phyloP scores from a whole-genome alignment of 2,329 filamentous ascomycete species.

The Verticillium klebahnii region DNA sequence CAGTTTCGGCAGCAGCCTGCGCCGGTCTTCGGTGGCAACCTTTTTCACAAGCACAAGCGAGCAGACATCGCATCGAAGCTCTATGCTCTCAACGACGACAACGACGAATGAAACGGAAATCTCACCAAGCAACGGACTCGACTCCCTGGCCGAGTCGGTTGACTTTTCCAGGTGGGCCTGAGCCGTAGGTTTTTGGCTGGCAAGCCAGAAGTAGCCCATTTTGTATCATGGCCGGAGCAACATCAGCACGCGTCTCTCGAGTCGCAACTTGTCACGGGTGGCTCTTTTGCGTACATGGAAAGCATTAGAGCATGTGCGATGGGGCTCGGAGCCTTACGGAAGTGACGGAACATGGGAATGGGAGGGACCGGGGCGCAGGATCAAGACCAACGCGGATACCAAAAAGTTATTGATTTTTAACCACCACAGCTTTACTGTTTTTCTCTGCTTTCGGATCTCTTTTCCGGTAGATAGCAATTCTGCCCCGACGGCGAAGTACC shows the following conservation, averaged over 20 bases:
- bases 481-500: background rate
- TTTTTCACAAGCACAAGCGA: slow-evolving; percentile 58
- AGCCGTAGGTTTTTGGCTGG: slow-evolving; percentile 3
- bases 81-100: slow-evolving; percentile 46
- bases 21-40: slow-evolving; percentile 60
- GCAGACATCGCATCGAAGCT: slow-evolving; percentile 52
- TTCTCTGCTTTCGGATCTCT: slow-evolving; percentile 12
- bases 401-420: background rate
- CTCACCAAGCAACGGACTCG: slow-evolving; percentile 20
- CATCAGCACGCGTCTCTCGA: background rate
- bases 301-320: background rate
- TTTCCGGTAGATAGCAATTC: background rate
- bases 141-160: slow-evolving; percentile 29
- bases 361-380: background rate
- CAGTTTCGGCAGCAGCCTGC: slow-evolving; percentile 53
- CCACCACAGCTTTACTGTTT: slow-evolving; percentile 10
- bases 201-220: background rate
- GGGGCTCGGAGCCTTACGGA: slow-evolving; percentile 5
- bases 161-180: slow-evolving; percentile 35
- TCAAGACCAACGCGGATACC: background rate
- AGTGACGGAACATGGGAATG: slow-evolving; percentile 1
- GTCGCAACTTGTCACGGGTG: background rate
- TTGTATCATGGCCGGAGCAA: background rate
- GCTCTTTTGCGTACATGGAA: background rate
- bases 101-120: slow-evolving; percentile 53